Evolutionary conservation across 2,329 filamentous ascomycete genomes (phyloP).

Genomic region (Fusarium brevicatenulatum): DNA sequence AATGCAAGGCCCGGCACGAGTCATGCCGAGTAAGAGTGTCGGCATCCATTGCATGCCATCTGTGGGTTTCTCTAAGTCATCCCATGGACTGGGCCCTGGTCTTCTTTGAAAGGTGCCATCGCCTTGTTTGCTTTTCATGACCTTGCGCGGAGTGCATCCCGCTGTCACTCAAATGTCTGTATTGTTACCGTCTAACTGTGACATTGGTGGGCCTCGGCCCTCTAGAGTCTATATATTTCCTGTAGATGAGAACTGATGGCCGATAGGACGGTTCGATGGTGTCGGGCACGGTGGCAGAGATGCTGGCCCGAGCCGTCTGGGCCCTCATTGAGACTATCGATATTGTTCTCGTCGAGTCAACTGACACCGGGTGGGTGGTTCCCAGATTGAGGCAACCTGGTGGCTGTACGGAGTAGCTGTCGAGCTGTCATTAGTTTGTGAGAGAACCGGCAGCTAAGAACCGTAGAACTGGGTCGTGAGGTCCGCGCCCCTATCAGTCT

Average conservation of each 20-base stretch:
- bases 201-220: not conserved
- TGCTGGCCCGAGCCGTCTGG: slow-evolving; percentile 3
- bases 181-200: not conserved
- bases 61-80: not conserved
- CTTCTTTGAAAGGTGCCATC: not conserved
- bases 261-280: slow-evolving; percentile 1
- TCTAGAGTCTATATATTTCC: not conserved
- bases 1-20: slow-evolving; percentile 1
- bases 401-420: not conserved
- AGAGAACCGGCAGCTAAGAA: not conserved
- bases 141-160: not conserved
- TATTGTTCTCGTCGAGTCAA: slow-evolving; percentile 4
- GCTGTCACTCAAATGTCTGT: slow-evolving; percentile 3
- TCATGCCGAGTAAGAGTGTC: slow-evolving; percentile 2
- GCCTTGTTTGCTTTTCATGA: slow-evolving; percentile 1
- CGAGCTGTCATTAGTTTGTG: slow-evolving; percentile 2
- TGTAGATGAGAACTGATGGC: not conserved
- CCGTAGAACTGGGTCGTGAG: slow-evolving; percentile 7
- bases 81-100: slow-evolving; percentile 1
- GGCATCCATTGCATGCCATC: not conserved
- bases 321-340: slow-evolving; percentile 6
- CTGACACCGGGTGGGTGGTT: not conserved
- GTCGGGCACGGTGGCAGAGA: not conserved
- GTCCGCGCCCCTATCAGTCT: slow-evolving; percentile 35
- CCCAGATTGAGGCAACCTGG: not conserved